phyloP scores from a whole-genome alignment of 306 rosid genomes.

The Fagus crenata region DNA sequence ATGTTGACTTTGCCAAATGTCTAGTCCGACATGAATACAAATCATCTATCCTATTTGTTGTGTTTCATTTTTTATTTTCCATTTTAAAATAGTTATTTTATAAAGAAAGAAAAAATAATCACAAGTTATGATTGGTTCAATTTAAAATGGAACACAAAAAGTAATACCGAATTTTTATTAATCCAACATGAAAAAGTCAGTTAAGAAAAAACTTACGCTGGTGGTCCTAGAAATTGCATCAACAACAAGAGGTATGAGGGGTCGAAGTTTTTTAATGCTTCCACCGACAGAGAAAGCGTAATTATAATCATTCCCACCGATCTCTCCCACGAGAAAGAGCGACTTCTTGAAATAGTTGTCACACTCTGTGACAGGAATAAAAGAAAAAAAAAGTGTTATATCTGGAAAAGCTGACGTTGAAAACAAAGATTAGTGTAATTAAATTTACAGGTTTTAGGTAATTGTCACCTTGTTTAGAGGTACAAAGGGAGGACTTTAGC shows the following conservation, averaged over 20 bases:
- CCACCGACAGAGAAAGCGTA: conserved; percentile 48
- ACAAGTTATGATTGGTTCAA: no score
- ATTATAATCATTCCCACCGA: conserved; percentile 79
- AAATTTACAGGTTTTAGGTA: no score
- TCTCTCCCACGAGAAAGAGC: conserved; percentile 71
- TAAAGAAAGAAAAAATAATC: no score
- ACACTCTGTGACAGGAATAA: conserved; percentile 45
- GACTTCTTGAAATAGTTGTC: conserved; percentile 51
- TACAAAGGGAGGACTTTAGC: conserved; percentile 59
- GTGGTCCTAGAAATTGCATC: conserved; percentile 45
- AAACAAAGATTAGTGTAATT: not conserved
- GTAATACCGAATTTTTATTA: no score
- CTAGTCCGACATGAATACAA: not conserved
- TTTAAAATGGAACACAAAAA: no score
- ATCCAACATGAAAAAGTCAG: not conserved
- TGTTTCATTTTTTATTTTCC: no score
- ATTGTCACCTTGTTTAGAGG: conserved; percentile 49
- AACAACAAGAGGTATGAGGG: conserved; percentile 46
- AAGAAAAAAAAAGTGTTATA: not conserved
- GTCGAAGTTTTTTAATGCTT: conserved; percentile 41
- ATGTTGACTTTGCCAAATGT: not conserved
- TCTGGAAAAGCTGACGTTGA: not conserved
- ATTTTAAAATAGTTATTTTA: no score
- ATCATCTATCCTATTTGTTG: no score
- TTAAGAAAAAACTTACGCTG: conserved; percentile 38